phyloP scores from a whole-genome alignment of 116 monocot genomes.

The Posidonia oceanica region DNA sequence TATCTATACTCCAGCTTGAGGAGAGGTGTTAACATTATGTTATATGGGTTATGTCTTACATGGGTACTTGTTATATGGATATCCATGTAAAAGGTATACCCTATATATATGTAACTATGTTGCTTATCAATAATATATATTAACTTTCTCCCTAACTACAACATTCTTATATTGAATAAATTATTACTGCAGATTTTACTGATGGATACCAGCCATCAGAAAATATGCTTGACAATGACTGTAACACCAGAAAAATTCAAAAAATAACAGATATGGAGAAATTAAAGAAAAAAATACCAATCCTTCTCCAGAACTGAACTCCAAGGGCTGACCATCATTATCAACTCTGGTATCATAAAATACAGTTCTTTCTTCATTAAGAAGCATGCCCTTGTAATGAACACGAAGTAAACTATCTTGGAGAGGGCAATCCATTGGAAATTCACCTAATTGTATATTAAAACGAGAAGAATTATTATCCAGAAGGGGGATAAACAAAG shows the following conservation, averaged over 20 bases:
- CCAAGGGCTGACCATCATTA: slow-evolving; percentile 79
- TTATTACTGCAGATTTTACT: neutral
- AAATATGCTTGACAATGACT: neutral
- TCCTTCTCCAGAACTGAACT: slow-evolving; percentile 96
- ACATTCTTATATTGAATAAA: neutral
- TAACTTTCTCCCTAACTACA: too few species aligned
- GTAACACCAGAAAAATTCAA: neutral
- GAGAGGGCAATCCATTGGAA: slow-evolving; percentile 98
- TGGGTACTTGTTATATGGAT: too few species aligned
- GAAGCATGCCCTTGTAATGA: slow-evolving; percentile 88
- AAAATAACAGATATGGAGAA: neutral
- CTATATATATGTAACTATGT: too few species aligned
- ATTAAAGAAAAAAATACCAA: slow-evolving; percentile 36
- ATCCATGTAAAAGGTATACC: too few species aligned
- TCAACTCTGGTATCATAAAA: slow-evolving; percentile 88
- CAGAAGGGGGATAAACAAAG: neutral
- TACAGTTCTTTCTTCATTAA: slow-evolving; percentile 68
- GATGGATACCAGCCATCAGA: neutral
- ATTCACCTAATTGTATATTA: slow-evolving; percentile 54
- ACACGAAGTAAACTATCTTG: slow-evolving; percentile 93
- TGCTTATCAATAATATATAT: too few species aligned
- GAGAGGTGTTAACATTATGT: too few species aligned
- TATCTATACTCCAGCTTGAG: too few species aligned
- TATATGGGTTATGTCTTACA: too few species aligned
- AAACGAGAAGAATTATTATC: neutral